These are phyloP conservation scores for Saturnispora sekii DNA, from an alignment of 805 yeast species.

Conservation along the genomic window DNA sequence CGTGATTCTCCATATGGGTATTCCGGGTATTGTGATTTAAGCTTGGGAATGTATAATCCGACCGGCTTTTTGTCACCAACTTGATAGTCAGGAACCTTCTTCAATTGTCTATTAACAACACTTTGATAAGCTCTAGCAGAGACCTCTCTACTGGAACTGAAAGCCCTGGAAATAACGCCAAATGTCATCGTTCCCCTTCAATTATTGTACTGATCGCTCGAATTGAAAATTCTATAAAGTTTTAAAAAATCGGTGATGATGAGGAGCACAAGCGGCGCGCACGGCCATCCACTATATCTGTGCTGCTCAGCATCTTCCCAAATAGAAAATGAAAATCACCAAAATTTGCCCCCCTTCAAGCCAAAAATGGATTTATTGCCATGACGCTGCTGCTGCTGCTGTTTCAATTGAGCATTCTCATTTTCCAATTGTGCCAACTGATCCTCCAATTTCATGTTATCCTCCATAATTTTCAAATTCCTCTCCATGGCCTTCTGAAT, in stretches of 20 bases:
- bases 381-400: conserved; percentile 14
- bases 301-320: no score
- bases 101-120: conserved; percentile 40
- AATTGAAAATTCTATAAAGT: no score
- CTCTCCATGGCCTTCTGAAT: conserved; percentile 51
- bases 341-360: conserved; percentile 11
- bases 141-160: background rate
- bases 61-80: conserved; percentile 47
- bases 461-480: conserved; percentile 56
- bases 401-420: conserved; percentile 27
- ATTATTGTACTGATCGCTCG: background rate
- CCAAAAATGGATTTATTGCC: conserved; percentile 9
- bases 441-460: conserved; percentile 48
- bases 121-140: conserved; percentile 27
- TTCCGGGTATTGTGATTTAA: conserved; percentile 41
- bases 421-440: conserved; percentile 34
- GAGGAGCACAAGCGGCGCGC: no score
- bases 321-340: conserved; percentile 3
- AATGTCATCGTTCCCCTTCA: conserved; percentile 18
- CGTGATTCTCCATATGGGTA: conserved; percentile 74
- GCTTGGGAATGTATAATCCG: conserved; percentile 32
- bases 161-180: conserved; percentile 5
- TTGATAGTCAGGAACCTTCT: conserved; percentile 33
- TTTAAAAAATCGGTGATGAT: no score
- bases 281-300: no score